These are phyloP conservation scores for Fusarium clavum DNA, from an alignment of 2,329 filamentous ascomycete species.

Conservation along the genomic window DNA sequence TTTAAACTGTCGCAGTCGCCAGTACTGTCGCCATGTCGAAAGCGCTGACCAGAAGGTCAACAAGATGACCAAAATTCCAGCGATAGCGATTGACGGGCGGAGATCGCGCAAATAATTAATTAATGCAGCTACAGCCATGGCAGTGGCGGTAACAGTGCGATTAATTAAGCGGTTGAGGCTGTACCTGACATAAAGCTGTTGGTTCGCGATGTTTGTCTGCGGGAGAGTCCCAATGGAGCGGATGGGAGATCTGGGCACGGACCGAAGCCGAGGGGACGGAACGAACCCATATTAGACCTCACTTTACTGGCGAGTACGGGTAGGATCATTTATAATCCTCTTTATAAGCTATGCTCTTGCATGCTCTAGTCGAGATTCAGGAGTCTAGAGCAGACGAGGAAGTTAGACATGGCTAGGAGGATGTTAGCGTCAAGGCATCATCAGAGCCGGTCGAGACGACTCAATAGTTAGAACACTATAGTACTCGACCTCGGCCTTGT, in stretches of 20 bases:
- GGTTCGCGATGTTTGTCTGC: neutral
- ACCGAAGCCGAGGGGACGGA: neutral
- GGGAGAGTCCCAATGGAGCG: neutral
- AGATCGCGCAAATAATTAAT: neutral
- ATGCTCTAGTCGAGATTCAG: neutral
- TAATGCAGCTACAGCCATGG: constrained; percentile 18
- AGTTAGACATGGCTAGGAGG: neutral
- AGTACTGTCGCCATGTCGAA: constrained; percentile 48
- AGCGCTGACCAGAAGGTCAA: constrained; percentile 26
- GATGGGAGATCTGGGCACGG: constrained; percentile 2
- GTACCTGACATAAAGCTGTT: constrained; percentile 2
- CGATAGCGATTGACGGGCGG: constrained; percentile 22
- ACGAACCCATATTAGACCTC: neutral
- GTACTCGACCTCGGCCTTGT: rapidly evolving
- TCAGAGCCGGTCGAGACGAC: neutral
- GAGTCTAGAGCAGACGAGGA: neutral
- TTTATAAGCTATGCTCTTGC: neutral
- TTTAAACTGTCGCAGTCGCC: constrained; percentile 54
- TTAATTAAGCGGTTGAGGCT: neutral
- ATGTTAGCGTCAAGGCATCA: neutral
- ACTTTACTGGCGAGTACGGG: neutral
- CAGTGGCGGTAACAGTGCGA: neutral
- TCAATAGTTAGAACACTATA: neutral
- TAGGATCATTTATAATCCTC: neutral
- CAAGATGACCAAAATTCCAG: constrained; percentile 5